Evolutionary conservation across 2,329 filamentous ascomycete genomes (phyloP).

Genomic region (Biscogniauxia sp.): DNA sequence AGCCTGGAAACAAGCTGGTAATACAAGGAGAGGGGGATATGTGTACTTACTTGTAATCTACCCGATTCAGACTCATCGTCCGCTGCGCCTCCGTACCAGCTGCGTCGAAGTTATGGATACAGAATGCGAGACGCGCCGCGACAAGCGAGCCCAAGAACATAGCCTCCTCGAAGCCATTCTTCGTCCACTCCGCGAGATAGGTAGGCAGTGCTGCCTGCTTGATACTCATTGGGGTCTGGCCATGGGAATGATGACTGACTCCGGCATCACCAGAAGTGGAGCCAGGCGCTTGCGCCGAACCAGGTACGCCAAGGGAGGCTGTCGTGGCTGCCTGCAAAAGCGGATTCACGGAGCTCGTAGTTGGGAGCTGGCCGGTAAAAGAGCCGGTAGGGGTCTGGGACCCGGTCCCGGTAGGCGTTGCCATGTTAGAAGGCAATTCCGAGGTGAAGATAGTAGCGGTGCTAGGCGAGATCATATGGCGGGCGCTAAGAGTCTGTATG

Average conservation of each 20-base stretch:
- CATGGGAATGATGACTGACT: conserved; percentile 53
- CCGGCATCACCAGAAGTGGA: conserved; percentile 41
- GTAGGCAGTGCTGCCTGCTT: conserved; percentile 75
- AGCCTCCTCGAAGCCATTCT: conserved; percentile 74
- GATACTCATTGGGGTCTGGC: conserved; percentile 78
- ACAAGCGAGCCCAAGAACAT: conserved; percentile 87
- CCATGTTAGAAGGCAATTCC: conserved; percentile 90
- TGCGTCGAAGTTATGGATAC: conserved; percentile 56
- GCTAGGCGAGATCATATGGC: conserved; percentile 87
- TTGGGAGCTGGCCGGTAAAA: conserved; percentile 54
- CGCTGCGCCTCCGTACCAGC: conserved; percentile 51
- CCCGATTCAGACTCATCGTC: conserved; percentile 54
- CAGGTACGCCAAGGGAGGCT: conserved; percentile 48
- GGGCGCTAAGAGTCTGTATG: conserved; percentile 71
- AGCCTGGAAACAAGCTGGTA: background rate
- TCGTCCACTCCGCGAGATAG: conserved; percentile 90
- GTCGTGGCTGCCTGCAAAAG: conserved; percentile 89
- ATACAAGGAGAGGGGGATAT: background rate
- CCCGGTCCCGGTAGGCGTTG: conserved; percentile 85
- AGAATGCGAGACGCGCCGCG: conserved; percentile 63
- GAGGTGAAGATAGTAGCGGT: conserved; percentile 96
- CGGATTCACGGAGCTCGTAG: conserved; percentile 67
- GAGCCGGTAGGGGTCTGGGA: conserved; percentile 80
- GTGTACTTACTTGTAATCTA: conserved; percentile 58
- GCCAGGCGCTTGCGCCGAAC: conserved; percentile 42